phyloP scores from a whole-genome alignment of 2,329 filamentous ascomycete species.

The Colletotrichum sp. region DNA sequence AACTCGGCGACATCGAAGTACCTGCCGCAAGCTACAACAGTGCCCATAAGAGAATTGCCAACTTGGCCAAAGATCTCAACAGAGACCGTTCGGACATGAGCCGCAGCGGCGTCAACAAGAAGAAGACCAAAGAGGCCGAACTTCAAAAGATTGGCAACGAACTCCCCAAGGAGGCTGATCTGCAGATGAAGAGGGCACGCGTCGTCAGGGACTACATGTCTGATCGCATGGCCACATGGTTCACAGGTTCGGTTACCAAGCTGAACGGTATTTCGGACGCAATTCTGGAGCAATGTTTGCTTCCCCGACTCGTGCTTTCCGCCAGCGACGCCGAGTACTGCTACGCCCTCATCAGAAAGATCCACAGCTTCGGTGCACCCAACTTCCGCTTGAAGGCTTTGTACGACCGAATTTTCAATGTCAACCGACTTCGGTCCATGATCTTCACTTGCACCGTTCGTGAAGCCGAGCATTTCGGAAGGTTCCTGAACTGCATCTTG shows the following conservation, averaged over 20 bases:
- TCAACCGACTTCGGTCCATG: slow-evolving; percentile 79
- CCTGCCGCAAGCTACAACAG: slow-evolving; percentile 79
- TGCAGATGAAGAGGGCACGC: slow-evolving; percentile 69
- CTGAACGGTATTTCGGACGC: slow-evolving; percentile 73
- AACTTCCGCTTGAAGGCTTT: slow-evolving; percentile 87
- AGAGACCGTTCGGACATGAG: slow-evolving; percentile 77
- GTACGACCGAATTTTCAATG: slow-evolving; percentile 82
- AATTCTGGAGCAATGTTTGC: slow-evolving; percentile 86
- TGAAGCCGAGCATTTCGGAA: slow-evolving; percentile 91
- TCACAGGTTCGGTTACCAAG: slow-evolving; percentile 67
- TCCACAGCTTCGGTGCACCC: slow-evolving; percentile 83
- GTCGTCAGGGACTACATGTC: slow-evolving; percentile 73
- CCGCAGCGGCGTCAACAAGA: slow-evolving; percentile 67
- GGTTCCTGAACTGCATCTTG: slow-evolving; percentile 84
- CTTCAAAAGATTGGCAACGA: slow-evolving; percentile 72
- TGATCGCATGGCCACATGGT: slow-evolving; percentile 81
- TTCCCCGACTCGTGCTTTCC: slow-evolving; percentile 87
- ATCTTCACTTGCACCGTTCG: slow-evolving; percentile 90
- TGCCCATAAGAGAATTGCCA: slow-evolving; percentile 73
- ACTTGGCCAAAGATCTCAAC: slow-evolving; percentile 69
- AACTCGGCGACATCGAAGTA: slow-evolving; percentile 80
- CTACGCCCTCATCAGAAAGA: slow-evolving; percentile 83
- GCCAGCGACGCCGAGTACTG: slow-evolving; percentile 88
- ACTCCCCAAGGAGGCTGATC: slow-evolving; percentile 70
- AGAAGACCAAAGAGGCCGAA: slow-evolving; percentile 72